Conservation (phyloP, 2,329 filamentous ascomycete species). For the Chaetomium olivaceum region DNA sequence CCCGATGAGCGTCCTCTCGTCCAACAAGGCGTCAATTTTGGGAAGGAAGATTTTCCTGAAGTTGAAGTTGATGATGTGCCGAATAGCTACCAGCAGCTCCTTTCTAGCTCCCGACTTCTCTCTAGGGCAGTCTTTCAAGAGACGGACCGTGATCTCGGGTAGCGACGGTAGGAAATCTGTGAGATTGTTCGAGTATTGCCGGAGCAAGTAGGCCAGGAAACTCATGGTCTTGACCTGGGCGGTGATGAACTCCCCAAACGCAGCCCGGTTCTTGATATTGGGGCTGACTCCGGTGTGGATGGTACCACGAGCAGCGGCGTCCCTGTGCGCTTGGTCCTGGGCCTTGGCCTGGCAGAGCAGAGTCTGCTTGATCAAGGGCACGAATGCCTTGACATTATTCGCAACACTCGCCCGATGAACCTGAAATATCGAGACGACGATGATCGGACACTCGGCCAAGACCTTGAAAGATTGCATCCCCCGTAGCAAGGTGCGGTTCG, state of each 20-base stretch:
- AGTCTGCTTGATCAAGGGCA: constrained; percentile 90
- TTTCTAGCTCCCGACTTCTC: constrained; percentile 94
- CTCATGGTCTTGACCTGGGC: constrained; percentile 99
- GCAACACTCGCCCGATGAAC: constrained; percentile 78
- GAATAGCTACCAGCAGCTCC: constrained; percentile 91
- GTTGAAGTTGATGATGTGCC: constrained; percentile 99
- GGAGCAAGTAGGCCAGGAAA: constrained; percentile 88
- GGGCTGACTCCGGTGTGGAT: constrained; percentile 93
- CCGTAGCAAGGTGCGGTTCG: constrained; percentile 74
- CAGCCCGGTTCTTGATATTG: constrained; percentile 87
- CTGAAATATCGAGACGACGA: constrained; percentile 97
- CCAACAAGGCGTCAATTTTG: constrained; percentile 92
- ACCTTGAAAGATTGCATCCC: constrained; percentile 99
- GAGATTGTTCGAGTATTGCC: constrained; percentile 83
- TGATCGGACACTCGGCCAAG: constrained; percentile 94
- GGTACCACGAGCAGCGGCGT: constrained; percentile 74
- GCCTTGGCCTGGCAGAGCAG: constrained; percentile 86
- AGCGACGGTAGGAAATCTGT: constrained; percentile 83
- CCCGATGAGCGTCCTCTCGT: constrained; percentile 90
- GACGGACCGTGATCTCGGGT: constrained; percentile 83
- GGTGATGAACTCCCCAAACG: constrained; percentile 96
- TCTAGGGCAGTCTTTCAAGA: constrained; percentile 89
- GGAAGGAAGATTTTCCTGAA: constrained; percentile 91
- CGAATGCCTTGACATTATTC: constrained; percentile 86
- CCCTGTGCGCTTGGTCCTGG: constrained; percentile 86